Evolutionary conservation across 371 early-diverging fungal genomes (phyloP), one percentile per base, ranked within the genome.

Genomic region (Rhizopus arrhizus): DNA sequence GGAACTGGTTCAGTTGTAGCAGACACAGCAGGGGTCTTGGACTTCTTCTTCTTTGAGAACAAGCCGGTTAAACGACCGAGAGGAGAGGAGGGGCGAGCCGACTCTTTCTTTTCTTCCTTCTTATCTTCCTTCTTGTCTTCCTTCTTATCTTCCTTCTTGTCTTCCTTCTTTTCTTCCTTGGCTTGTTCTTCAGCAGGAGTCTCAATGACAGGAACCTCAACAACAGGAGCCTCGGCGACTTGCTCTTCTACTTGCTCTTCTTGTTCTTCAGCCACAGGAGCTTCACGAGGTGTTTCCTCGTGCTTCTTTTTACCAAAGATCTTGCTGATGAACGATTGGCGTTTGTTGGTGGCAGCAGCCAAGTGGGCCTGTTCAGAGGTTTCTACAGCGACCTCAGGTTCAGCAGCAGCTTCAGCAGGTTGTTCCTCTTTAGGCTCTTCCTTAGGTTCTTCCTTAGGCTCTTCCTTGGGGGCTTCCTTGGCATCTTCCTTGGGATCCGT

Each of bases 241-340:
- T 22, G 22, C 22, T 22, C 22, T 22, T 22, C 22, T 22, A 22
- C 12, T 11, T 47, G 29, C 6, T 52, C 54, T 35, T 40, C 16
- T 34, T 32, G 36, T 15, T 48, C 22, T 53, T 45, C 62, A 36
- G 41, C 38, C 35, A 40, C 46, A 29, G 36, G n/a, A 40, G 33
- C 32, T 51, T 60, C 52, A 48, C 59, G 34, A 6, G 11, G 11
- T 13, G 46, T 7, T 22, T 58, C 61, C 22, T 58, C 65, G 36
- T 65, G 58, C 42, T 68, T 61, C 62, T 80, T 81, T 32, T 84
- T 86, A 22, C 84, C 83, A 76, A 89, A 89, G 34, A 84, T 74
- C 40, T 73, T 73, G 52, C 85, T 85, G 32, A 89, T 84, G 63
- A 87, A 85, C 8, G 88, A 84, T 28, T 54, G 65, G 36, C 70